phyloP scores from a whole-genome alignment of 192 early-diverging fungal species.

The Linderina pennispora region DNA sequence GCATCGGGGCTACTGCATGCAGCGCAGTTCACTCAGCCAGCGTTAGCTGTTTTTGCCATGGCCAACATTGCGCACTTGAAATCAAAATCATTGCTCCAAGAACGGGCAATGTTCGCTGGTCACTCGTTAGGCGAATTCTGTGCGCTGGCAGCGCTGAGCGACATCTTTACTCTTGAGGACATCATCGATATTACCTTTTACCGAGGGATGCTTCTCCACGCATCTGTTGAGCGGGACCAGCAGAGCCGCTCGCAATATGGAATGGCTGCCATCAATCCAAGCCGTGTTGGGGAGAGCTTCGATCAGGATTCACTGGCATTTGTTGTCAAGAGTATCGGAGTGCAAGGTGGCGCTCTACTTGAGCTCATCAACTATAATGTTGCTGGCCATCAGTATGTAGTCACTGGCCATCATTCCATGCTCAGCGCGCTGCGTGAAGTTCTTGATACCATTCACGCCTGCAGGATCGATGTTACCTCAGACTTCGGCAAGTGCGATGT shows the following conservation, averaged over 20 bases:
- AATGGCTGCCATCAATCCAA: conserved; percentile 87
- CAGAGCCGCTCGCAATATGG: conserved; percentile 79
- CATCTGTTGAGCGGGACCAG: conserved; percentile 72
- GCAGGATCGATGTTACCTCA: no score
- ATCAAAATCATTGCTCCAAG: conserved; percentile 68
- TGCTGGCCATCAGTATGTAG: conserved; percentile 87
- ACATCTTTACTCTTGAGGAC: conserved; percentile 69
- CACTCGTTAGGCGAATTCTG: conserved; percentile 90
- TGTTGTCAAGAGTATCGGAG: conserved; percentile 64
- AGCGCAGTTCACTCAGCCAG: conserved; percentile 89
- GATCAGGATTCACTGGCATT: conserved; percentile 61
- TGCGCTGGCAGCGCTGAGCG: conserved; percentile 73
- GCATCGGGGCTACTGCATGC: conserved; percentile 75
- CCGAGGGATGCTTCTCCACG: conserved; percentile 91
- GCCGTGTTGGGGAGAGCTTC: conserved; percentile 70
- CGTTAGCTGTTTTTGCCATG: conserved; percentile 68
- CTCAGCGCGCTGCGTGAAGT: no score
- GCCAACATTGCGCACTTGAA: conserved; percentile 85
- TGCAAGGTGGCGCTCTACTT: conserved; percentile 62
- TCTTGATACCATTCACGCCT: no score
- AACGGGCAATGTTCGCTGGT: conserved; percentile 76
- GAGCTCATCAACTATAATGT: conserved; percentile 94
- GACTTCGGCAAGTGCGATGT: no score
- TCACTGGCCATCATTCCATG: conserved; percentile 77
- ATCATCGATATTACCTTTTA: conserved; percentile 87